phyloP scores from a whole-genome alignment of 2,329 filamentous ascomycete genomes.

The Massarina eburnea region DNA sequence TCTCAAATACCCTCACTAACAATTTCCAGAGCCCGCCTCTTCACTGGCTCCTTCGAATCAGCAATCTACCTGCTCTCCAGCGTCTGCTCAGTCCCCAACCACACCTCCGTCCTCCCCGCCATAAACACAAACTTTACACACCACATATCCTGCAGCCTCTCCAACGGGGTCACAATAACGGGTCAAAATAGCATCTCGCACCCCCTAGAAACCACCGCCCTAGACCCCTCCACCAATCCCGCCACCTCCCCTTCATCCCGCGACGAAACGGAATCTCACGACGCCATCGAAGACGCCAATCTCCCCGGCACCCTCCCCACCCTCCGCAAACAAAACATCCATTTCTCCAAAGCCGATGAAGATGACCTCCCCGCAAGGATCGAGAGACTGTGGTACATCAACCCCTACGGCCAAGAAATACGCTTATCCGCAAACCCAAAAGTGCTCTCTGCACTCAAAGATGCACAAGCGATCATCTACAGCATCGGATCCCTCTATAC shows the following conservation, averaged over 20 bases:
- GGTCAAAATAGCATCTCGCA: conserved; percentile 71
- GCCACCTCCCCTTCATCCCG: conserved; percentile 17
- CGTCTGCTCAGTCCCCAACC: conserved; percentile 79
- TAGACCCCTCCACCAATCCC: conserved; percentile 12
- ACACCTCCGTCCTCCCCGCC: conserved; percentile 79
- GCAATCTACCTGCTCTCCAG: conserved; percentile 87
- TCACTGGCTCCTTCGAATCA: conserved; percentile 89
- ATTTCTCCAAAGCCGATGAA: conserved; percentile 73
- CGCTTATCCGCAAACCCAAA: conserved; percentile 79
- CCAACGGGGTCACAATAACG: conserved; percentile 75
- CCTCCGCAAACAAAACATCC: conserved; percentile 77
- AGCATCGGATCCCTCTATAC: conserved; percentile 95
- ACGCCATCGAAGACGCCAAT: conserved; percentile 76
- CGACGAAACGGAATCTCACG: conserved; percentile 57
- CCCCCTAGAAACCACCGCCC: conserved; percentile 31
- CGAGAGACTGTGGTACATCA: conserved; percentile 91
- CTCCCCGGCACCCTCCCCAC: conserved; percentile 79
- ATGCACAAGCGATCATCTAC: conserved; percentile 74
- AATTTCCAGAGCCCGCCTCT: conserved; percentile 70
- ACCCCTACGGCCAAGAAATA: conserved; percentile 97
- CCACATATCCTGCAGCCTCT: conserved; percentile 84
- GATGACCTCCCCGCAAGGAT: conserved; percentile 78
- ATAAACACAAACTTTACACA: conserved; percentile 96
- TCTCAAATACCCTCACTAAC: background rate
- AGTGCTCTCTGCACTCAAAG: conserved; percentile 68